Base-by-base conservation (phyloP, 306 rosid species). In the Biancaea sappan region DNA sequence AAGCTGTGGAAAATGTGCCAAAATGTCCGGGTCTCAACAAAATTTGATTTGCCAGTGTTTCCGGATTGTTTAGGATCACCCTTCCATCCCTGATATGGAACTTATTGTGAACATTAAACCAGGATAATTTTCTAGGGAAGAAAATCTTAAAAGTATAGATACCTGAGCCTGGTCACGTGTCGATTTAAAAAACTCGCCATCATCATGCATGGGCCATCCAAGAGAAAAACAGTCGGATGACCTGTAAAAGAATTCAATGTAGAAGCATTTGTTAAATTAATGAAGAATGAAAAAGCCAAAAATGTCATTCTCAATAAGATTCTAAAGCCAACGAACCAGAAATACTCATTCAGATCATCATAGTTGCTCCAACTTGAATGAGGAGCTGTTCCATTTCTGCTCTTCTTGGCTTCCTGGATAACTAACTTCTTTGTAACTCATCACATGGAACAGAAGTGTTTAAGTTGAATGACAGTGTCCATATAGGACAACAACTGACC, bases 121-220 rank as follows among this genome's bases (percentile, higher is more conserved):
- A 11, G 53, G 37, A 41, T 56, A 69, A 60, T 44, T 67, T 71
- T 29, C 48, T 43, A 50, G 46, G 59, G 19, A 75, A 65, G 24
- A 68, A 69, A 46, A 54, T 76, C 44, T 76, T 59, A 32, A n/a
- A n/a, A 77, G 52, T 58, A 73, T 47, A 75, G 38, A 71, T 81
- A 89, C 94, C 90, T 85, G 85, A 48, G 52, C 32, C 59, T 72
- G 11, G 65, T 85, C 96, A 73, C 87, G 84, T 44, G 92, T 87
- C 25, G 96, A 84, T 88, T 88, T 94, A 73, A 94, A 94, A 89
- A 92, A 87, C 34, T 90, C 94, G 13, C 96, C 98, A 80, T 94
- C 98, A 75, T 94, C 96, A 61, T 95, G 97, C 98, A 94, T 94
- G 32, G 98, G 98, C 98, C 98, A 94, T 67, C 98, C 98, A 58